Conservation (phyloP, 2,329 filamentous ascomycete species). For the Botrytis elliptica region DNA sequence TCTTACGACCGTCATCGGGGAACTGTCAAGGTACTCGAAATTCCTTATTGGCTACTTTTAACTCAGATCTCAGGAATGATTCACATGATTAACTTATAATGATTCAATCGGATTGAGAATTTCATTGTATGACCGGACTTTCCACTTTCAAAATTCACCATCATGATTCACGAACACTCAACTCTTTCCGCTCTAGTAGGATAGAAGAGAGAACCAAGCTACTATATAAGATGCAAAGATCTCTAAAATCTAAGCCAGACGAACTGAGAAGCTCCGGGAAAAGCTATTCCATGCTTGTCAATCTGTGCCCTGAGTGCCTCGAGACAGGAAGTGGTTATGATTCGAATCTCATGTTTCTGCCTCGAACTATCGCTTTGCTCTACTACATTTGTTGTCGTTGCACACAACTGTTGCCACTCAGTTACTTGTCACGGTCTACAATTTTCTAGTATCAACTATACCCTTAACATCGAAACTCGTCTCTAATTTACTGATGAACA, state of each 20-base stretch:
- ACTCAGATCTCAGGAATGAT: not conserved
- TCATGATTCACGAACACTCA: not conserved
- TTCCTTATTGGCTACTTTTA: accelerated
- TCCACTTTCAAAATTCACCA: not conserved
- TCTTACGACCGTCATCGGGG: too few relatives aligned
- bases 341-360: not conserved
- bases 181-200: accelerated
- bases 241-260: too few relatives aligned
- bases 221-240: not conserved
- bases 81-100: not conserved
- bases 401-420: accelerated
- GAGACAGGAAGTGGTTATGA: too few relatives aligned
- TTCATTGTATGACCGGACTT: not conserved
- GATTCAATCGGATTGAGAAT: not conserved
- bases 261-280: too few relatives aligned
- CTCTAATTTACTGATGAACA: too few relatives aligned
- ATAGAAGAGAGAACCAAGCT: not conserved
- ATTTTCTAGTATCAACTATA: not conserved
- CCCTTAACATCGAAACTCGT: too few relatives aligned
- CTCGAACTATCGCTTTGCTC: not conserved
- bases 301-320: too few relatives aligned
- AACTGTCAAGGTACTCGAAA: not conserved
- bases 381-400: not conserved
- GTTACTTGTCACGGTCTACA: not conserved
- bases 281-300: too few relatives aligned